Evolutionary conservation across 2,329 filamentous ascomycete genomes (phyloP), one percentile per base, ranked within the genome.

Genomic region (Teratosphaeria epicoccoides): DNA sequence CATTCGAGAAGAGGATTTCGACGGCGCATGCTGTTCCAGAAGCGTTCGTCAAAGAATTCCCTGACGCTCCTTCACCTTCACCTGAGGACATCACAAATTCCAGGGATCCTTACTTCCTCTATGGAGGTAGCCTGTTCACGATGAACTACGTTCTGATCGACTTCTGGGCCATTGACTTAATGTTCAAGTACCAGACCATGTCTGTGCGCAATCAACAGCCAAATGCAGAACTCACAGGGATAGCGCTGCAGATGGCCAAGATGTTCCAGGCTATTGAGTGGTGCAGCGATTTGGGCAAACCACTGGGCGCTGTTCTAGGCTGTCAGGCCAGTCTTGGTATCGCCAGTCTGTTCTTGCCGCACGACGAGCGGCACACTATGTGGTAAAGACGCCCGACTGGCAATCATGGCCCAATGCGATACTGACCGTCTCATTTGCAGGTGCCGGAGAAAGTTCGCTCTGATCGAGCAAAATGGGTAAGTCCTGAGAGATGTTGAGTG

Each of bases 401-500:
- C n/a, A 40, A 40, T n/a, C 20, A 6, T 17, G 14, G 17, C n/a
- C 4, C 14, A 17, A 2, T 9, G 17, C 9, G n/a, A 9, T 4
- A 37, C 33, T 40, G 33, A 40, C 33, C 20, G 5, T 6, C 2
- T 17, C 14, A n/a, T 20, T 9, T 40, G 33, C 10, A 40, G 33
- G 33, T 77, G 84, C 57, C 81, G 88, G 55, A 78, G 79, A 59
- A 91, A 87, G 67, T 83, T 95, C 66, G 88, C 88, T 17, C 71
- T 80, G 49, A 76, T 95, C 45, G 91, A 97, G 69, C 77, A 78
- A 54, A 73, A 83, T 64, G 90, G 90, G 88, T 94, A 73, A 72
- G 52, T 44, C n/a, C 22, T 22, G 24, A 29, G n/a, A 26, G 6
- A 23, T 9, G 43, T 20, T 51, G 20, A 11, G 10, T 14, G 22